Percentiles rank a stretch among this genome's conserved stretches.
These are phyloP conservation scores for Pulveroboletus sp. DNA, from an alignment of 1,284 basidiomycete genomes.

Conservation along the genomic window DNA sequence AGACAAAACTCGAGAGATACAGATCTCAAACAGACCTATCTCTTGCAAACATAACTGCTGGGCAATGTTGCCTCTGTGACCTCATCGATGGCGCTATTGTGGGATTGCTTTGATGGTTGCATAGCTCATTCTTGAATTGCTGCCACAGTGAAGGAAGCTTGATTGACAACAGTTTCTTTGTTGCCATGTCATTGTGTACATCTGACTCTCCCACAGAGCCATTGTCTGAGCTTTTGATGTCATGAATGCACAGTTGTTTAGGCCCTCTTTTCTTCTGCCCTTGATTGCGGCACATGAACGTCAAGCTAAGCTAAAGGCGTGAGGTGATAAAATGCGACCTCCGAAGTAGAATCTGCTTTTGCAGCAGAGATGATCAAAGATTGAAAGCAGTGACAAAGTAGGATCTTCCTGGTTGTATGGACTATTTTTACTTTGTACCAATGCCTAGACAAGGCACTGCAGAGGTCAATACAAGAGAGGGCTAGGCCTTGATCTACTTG, in stretches of 20 bases:
- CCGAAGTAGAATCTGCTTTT: constrained; percentile 33
- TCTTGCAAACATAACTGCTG: constrained; percentile 69
- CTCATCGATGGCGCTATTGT: constrained; percentile 46
- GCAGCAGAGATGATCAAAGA: constrained; percentile 49
- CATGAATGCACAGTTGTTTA: constrained; percentile 60
- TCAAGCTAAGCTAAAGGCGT: constrained; percentile 64
- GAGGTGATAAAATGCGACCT: constrained; percentile 56
- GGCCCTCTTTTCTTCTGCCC: constrained; percentile 69
- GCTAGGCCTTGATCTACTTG: constrained; percentile 36
- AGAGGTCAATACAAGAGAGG: constrained; percentile 17
- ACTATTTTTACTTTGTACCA: constrained; percentile 68
- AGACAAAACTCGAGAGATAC: constrained; percentile 61
- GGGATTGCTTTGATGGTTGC: constrained; percentile 35
- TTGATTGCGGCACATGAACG: constrained; percentile 54
- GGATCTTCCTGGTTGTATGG: constrained; percentile 32
- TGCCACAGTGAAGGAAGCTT: constrained; percentile 28
- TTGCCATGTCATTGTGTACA: constrained; percentile 39
- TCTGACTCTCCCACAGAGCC: too few relatives aligned
- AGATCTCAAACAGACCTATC: constrained; percentile 67
- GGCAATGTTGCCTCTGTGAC: constrained; percentile 71
- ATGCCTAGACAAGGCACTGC: constrained; percentile 38
- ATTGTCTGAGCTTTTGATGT: constrained; percentile 48
- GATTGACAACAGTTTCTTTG: constrained; percentile 28
- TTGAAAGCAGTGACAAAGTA: constrained; percentile 44
- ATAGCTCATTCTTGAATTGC: constrained; percentile 29